Conservation (phyloP, 2,329 filamentous ascomycete genomes). For the Colletotrichum cordylinicola region DNA sequence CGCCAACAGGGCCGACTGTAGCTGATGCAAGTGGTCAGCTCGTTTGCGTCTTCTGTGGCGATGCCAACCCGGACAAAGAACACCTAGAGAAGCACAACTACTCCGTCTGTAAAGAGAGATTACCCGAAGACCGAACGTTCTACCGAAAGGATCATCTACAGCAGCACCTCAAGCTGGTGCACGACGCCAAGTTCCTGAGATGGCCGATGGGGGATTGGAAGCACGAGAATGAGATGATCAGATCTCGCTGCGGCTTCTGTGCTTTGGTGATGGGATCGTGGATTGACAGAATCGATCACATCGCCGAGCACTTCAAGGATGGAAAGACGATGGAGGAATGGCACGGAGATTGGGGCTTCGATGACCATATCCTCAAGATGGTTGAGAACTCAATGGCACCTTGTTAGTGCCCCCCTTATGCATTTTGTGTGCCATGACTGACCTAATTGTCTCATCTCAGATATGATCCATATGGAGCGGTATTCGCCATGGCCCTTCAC, state of each 20-base stretch:
- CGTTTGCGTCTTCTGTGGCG: constrained; percentile 43
- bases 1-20: constrained; percentile 26
- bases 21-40: constrained; percentile 38
- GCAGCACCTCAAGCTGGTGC: constrained; percentile 38
- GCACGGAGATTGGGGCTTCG: constrained; percentile 46
- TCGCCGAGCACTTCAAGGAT: constrained; percentile 44
- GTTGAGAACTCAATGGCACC: constrained; percentile 45
- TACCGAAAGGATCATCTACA: constrained; percentile 49
- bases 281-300: constrained; percentile 38
- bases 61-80: constrained; percentile 30
- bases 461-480: constrained; percentile 44
- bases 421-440: neutral
- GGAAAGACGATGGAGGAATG: constrained; percentile 44
- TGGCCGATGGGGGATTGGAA: constrained; percentile 19
- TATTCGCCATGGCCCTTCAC: constrained; percentile 38
- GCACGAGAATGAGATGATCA: constrained; percentile 9
- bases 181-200: constrained; percentile 2
- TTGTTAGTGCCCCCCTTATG: constrained; percentile 23
- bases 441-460: neutral
- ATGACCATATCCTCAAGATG: constrained; percentile 36
- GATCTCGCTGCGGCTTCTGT: constrained; percentile 43
- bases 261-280: constrained; percentile 37
- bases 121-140: constrained; percentile 46
- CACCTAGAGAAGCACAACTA: constrained; percentile 45
- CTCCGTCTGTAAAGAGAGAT: constrained; percentile 54